phyloP scores from a whole-genome alignment of 352 stramenopile species.

The Phytophthora lateralis region DNA sequence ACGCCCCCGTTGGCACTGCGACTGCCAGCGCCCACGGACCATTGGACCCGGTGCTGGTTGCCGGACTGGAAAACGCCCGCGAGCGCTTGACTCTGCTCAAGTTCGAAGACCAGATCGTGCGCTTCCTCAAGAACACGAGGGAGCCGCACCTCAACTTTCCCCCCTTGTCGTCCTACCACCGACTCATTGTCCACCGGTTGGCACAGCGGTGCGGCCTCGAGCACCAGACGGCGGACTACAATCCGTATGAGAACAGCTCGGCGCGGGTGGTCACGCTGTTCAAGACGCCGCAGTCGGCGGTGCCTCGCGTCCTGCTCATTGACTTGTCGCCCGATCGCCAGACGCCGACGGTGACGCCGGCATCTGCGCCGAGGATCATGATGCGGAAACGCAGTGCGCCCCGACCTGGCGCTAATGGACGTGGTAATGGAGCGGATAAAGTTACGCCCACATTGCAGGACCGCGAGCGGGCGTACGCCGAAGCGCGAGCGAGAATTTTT shows the following conservation, averaged over 20 bases:
- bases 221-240: constrained; percentile 86
- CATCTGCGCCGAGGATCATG: constrained; percentile 93
- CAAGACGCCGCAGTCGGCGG: constrained; percentile 77
- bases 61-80: constrained; percentile 78
- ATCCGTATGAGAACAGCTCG: constrained; percentile 70
- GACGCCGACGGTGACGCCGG: constrained; percentile 61
- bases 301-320: constrained; percentile 88
- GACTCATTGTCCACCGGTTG: constrained; percentile 92
- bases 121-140: constrained; percentile 66
- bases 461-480: constrained; percentile 93
- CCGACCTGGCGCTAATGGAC: constrained; percentile 44
- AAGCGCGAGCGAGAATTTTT: constrained; percentile 95
- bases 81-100: constrained; percentile 84
- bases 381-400: constrained; percentile 72
- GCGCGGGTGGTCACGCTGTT: constrained; percentile 89
- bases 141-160: constrained; percentile 82
- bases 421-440: constrained; percentile 55
- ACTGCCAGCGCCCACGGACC: constrained; percentile 66
- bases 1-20: constrained; percentile 53
- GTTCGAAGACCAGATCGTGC: constrained; percentile 89
- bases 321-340: constrained; percentile 82
- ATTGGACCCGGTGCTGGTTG: constrained; percentile 80
- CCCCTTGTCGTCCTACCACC: constrained; percentile 87
- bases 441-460: constrained; percentile 87
- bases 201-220: constrained; percentile 93